Percentiles rank a stretch among this genome's conserved stretches.
phyloP scores from a whole-genome alignment of 2,329 filamentous ascomycete species.

The Penicillium paneum region DNA sequence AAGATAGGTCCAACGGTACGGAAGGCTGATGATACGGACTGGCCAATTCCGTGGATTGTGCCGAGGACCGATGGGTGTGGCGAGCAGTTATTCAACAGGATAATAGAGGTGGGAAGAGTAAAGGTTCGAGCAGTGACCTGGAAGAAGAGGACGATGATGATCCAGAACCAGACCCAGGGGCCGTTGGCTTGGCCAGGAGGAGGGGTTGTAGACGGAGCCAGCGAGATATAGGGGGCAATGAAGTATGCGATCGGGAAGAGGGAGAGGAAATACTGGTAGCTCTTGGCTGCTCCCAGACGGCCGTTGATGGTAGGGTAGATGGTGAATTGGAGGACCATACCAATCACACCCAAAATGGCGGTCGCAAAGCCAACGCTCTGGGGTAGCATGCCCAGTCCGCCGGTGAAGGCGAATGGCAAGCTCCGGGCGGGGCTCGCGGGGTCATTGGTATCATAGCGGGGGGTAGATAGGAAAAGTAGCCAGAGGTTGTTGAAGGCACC shows the following conservation, averaged over 20 bases:
- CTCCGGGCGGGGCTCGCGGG: slow-evolving; percentile 41
- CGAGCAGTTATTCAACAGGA: slow-evolving; percentile 59
- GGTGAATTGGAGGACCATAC: slow-evolving; percentile 67
- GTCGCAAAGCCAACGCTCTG: slow-evolving; percentile 70
- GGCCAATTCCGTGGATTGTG: slow-evolving; percentile 58
- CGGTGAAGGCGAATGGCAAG: slow-evolving; percentile 60
- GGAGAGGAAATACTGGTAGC: slow-evolving; percentile 64
- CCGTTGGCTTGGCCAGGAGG: slow-evolving; percentile 39
- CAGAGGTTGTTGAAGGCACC: slow-evolving; percentile 71
- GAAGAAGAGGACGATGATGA: slow-evolving; percentile 62
- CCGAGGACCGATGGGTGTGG: slow-evolving; percentile 59
- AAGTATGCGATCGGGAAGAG: slow-evolving; percentile 71
- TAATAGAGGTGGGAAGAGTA: slow-evolving; percentile 57
- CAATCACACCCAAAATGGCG: slow-evolving; percentile 69
- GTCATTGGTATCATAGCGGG: slow-evolving; percentile 51
- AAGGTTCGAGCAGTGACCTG: slow-evolving; percentile 73
- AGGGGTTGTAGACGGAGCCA: slow-evolving; percentile 58
- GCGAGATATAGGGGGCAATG: slow-evolving; percentile 67
- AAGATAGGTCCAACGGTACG: slow-evolving; percentile 57
- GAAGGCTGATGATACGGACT: slow-evolving; percentile 54
- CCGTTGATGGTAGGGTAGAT: slow-evolving; percentile 68
- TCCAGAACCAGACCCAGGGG: slow-evolving; percentile 61
- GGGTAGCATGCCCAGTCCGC: slow-evolving; percentile 69
- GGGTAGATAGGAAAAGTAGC: slow-evolving; percentile 74
- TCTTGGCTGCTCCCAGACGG: slow-evolving; percentile 64